phyloP scores from a whole-genome alignment of 768 basidiomycete species.

The Suillus occidentalis region DNA sequence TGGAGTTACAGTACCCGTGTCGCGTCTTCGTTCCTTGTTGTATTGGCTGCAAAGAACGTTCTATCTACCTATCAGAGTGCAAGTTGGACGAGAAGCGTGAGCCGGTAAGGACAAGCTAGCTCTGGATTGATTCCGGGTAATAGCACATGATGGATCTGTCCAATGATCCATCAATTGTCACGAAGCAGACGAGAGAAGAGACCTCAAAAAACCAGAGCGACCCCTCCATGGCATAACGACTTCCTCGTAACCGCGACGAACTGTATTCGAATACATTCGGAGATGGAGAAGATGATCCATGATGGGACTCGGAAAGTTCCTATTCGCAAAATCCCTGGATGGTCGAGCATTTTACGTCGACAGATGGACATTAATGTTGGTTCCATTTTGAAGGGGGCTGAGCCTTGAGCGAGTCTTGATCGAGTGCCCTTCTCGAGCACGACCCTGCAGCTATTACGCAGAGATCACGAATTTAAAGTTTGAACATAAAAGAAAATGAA shows the following conservation, averaged over 20 bases:
- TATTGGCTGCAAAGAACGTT: not conserved
- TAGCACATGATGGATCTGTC: not conserved
- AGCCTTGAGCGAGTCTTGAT: not conserved
- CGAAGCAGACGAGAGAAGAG: not conserved
- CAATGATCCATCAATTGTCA: not conserved
- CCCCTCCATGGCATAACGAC: not conserved
- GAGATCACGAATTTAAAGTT: not conserved
- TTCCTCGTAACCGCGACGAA: not conserved
- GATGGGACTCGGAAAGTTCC: not conserved
- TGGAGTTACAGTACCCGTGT: not conserved
- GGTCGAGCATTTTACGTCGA: conserved; percentile 2
- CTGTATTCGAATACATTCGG: not conserved
- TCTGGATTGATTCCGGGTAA: not conserved
- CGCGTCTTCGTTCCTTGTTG: not conserved
- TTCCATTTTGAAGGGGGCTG: not conserved
- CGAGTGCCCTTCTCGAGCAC: not conserved
- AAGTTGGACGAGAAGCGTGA: not conserved
- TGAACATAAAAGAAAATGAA: not conserved
- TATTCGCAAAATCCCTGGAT: not conserved
- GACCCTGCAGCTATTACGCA: not conserved
- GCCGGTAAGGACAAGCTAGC: not conserved
- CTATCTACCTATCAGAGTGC: not conserved
- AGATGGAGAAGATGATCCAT: not conserved
- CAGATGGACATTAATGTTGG: not conserved
- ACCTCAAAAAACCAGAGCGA: not conserved